Percentiles rank a stretch among this genome's conserved stretches.
Evolutionary conservation across 257 asterid genomes (phyloP).

Genomic region (Eucommia ulmoides): DNA sequence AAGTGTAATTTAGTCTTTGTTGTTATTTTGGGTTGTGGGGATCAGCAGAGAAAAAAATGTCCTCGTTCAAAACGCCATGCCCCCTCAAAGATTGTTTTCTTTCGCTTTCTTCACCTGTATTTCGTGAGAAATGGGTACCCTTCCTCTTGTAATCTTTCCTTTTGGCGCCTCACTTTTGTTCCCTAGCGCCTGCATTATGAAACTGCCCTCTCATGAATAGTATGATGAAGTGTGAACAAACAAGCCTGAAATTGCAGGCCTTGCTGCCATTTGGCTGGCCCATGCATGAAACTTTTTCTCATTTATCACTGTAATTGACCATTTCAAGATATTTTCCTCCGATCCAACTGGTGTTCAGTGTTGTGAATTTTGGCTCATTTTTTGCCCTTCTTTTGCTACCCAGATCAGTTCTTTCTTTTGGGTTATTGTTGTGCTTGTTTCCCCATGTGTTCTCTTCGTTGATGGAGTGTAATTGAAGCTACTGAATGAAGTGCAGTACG

Average conservation of each 20-base stretch:
- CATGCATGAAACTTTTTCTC: too few species aligned
- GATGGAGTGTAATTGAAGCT: constrained; percentile 19
- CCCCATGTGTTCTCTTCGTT: background rate
- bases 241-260: constrained; percentile 28
- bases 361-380: constrained; percentile 22
- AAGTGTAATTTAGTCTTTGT: too few species aligned
- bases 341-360: too few species aligned
- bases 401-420: constrained; percentile 11
- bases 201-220: constrained; percentile 16
- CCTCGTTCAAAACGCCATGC: too few species aligned
- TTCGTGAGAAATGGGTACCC: too few species aligned
- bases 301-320: too few species aligned
- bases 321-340: too few species aligned
- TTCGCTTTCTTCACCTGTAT: constrained; percentile 10
- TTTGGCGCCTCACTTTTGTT: constrained; percentile 9
- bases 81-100: too few species aligned
- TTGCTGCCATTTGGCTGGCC: too few species aligned
- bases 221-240: background rate
- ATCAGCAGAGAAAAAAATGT: too few species aligned
- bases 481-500: constrained; percentile 9
- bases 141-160: constrained; percentile 9
- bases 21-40: too few species aligned
- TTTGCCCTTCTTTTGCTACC: constrained; percentile 15
- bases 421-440: constrained; percentile 26
- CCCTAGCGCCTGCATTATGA: constrained; percentile 5